Evolutionary conservation across 345 rosid genomes (phyloP), one percentile per base, ranked within the genome.

Genomic region (Pistacia atlantica): DNA sequence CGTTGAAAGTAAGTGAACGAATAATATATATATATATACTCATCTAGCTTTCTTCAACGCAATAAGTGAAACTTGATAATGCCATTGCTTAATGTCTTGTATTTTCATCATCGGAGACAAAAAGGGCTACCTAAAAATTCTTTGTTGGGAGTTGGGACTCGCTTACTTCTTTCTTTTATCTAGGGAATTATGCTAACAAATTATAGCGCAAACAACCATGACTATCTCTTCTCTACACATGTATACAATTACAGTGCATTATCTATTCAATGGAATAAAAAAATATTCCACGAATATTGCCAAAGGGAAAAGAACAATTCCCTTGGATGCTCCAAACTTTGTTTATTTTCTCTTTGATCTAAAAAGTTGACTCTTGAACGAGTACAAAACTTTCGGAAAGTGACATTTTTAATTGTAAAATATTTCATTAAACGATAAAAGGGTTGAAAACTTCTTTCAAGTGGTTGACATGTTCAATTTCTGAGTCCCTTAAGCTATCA

Each of bases 81-180:
- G 17, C 6, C 55, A 31, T 62, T 62, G 68, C 76, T 55, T 25
- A 74, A 70, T 63, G 59, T 49, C 77, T 77, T 69, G 73, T 42
- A 66, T 84, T 9, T 57, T 51, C 42, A 38, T 38, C 42, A 38
- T 38, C 42, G 28, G 31, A 77, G 75, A 77, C 77, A 65, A 77
- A 83, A 77, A 31, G 11, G 48, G 16, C 0, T 8, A n/a, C 75
- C 77, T 62, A 25, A 78, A 72, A 49, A 59, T 60, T 48, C 60
- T 74, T 82, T 78, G 84, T 76, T 76, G 84, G 83, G 78, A 83
- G 84, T 76, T 76, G 84, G 83, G 78, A 83, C 83, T 80, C 38
- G 2, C 33, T 31, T 1, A 31, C 71, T 45, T 5, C 71, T 9
- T 78, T 69, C 52, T 37, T 31, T 55, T 75, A 61, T 74, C 75